Percentiles rank a stretch among this genome's conserved stretches.
Evolutionary conservation across 2,329 filamentous ascomycete species (phyloP).

Genomic region (Botrytis deweyae): DNA sequence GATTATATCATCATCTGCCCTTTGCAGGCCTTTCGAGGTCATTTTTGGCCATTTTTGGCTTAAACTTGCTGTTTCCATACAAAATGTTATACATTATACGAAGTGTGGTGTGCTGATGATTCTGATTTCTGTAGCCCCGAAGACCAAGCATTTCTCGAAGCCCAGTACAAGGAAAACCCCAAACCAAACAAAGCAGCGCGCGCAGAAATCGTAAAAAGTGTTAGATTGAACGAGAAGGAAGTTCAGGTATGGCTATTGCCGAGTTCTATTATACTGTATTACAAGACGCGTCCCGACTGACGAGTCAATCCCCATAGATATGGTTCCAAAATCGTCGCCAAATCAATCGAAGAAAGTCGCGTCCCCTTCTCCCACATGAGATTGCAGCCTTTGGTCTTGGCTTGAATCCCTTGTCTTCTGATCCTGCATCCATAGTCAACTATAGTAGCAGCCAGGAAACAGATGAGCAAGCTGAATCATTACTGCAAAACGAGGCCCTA

Average conservation of each 20-base stretch:
- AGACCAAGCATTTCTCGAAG: constrained; percentile 85
- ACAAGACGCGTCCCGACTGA: constrained; percentile 25
- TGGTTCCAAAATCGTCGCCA: constrained; percentile 98
- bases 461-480: constrained; percentile 22
- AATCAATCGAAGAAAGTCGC: constrained; percentile 85
- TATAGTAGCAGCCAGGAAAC: constrained; percentile 31
- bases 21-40: neutral
- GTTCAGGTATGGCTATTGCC: constrained; percentile 70
- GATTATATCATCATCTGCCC: neutral
- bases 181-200: constrained; percentile 91
- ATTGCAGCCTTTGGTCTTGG: constrained; percentile 61
- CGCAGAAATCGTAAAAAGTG: constrained; percentile 77
- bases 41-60: neutral
- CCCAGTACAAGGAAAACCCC: constrained; percentile 78
- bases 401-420: constrained; percentile 37
- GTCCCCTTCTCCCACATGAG: constrained; percentile 77
- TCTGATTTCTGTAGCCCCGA: constrained; percentile 60
- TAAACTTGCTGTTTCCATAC: neutral
- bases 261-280: neutral
- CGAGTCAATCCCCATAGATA: constrained; percentile 58
- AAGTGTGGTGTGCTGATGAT: neutral
- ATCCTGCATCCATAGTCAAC: constrained; percentile 30
- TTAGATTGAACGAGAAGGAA: constrained; percentile 85
- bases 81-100: neutral
- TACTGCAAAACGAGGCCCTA: constrained; percentile 15